A percentile compares a stretch with the other conserved stretches of the same genome.
These are phyloP conservation scores for Hysterium pulicare DNA, from an alignment of 2,329 filamentous ascomycete genomes.

Conservation along the genomic window DNA sequence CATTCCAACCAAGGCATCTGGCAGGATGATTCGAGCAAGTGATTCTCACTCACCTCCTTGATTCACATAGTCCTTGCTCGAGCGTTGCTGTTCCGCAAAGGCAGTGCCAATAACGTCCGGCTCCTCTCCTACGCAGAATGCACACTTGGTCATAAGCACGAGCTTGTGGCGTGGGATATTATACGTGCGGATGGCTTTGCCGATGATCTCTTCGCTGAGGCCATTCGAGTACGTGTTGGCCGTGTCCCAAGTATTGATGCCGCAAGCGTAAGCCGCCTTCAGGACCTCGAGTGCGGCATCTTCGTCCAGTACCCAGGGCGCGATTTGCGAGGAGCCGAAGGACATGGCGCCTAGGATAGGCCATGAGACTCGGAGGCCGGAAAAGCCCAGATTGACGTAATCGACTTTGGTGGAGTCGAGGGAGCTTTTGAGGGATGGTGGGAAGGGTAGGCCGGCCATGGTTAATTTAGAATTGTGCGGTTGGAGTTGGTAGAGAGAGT, in stretches of 20 bases:
- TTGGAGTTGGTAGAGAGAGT: too few species aligned
- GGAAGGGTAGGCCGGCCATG: too few species aligned
- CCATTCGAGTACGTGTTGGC: constrained; percentile 59
- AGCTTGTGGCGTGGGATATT: constrained; percentile 59
- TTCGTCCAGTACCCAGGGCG: constrained; percentile 31
- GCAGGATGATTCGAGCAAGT: too few species aligned
- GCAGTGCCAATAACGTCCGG: constrained; percentile 18
- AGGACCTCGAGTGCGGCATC: constrained; percentile 51
- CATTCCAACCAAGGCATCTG: too few species aligned
- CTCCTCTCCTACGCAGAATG: constrained; percentile 37
- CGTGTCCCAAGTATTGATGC: constrained; percentile 52
- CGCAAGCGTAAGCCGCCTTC: constrained; percentile 57
- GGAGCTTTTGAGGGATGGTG: not conserved
- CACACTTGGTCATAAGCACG: constrained; percentile 61
- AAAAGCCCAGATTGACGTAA: constrained; percentile 46
- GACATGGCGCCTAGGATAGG: constrained; percentile 51
- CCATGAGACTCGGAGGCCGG: constrained; percentile 50
- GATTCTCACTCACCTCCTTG: constrained; percentile 23
- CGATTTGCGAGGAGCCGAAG: constrained; percentile 22
- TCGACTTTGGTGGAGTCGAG: constrained; percentile 5
- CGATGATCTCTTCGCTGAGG: constrained; percentile 59
- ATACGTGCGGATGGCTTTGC: constrained; percentile 59
- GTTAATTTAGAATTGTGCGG: too few species aligned
- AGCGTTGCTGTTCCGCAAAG: constrained; percentile 19
- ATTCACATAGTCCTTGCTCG: constrained; percentile 35